A percentile compares a stretch with the other conserved stretches of the same genome.
Conservation (phyloP, 352 stramenopile species). For the Phytophthora tubulina region DNA sequence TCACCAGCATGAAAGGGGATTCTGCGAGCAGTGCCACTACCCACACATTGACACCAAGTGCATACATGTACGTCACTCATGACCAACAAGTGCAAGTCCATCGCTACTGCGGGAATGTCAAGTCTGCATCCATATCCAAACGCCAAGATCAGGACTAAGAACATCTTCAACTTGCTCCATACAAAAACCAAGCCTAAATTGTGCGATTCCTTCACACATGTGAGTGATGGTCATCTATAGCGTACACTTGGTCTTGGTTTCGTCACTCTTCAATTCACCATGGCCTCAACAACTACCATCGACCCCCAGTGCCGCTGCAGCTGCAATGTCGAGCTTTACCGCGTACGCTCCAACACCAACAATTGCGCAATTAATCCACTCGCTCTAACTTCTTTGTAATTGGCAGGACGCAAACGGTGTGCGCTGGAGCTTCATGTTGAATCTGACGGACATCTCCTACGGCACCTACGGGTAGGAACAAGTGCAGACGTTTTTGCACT, state of each 20-base stretch:
- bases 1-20: no score
- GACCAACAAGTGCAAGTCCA: neutral
- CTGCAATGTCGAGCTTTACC: slow-evolving; percentile 37
- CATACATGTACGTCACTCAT: no score
- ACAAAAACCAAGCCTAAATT: neutral
- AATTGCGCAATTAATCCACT: neutral
- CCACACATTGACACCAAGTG: no score
- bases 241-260: slow-evolving; percentile 20
- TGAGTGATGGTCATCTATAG: neutral
- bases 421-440: slow-evolving; percentile 80
- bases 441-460: slow-evolving; percentile 67
- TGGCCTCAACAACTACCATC: slow-evolving; percentile 37
- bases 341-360: slow-evolving; percentile 19
- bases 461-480: slow-evolving; percentile 54
- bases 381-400: neutral
- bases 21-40: no score
- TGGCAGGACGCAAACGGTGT: slow-evolving; percentile 56
- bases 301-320: slow-evolving; percentile 39
- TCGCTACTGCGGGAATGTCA: neutral
- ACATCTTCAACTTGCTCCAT: neutral
- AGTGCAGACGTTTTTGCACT: no score
- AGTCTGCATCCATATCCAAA: neutral
- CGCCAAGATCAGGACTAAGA: neutral
- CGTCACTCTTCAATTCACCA: slow-evolving; percentile 39
- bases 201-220: no score